Conservation (phyloP, 2,329 filamentous ascomycete species). For the Penicillium sp. region DNA sequence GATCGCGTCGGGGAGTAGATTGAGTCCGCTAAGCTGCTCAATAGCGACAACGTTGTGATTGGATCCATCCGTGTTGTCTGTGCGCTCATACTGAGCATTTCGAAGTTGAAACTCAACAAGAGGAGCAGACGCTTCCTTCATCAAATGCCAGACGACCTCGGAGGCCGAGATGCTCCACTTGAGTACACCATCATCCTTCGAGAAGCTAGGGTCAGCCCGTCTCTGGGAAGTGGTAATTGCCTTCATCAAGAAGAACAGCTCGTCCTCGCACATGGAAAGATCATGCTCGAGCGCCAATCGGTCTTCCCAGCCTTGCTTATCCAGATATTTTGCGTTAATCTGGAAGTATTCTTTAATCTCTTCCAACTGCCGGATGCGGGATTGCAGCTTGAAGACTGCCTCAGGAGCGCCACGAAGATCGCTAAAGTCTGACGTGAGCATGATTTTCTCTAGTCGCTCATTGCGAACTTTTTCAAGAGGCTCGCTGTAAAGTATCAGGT, state of each 20-base stretch:
- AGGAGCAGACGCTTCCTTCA: conserved; percentile 78
- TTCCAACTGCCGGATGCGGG: conserved; percentile 85
- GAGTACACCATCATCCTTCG: conserved; percentile 70
- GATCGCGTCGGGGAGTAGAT: conserved; percentile 79
- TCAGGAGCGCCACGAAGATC: conserved; percentile 88
- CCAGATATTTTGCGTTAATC: conserved; percentile 78
- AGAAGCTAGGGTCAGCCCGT: conserved; percentile 61
- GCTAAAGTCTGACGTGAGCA: conserved; percentile 97
- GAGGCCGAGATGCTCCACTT: conserved; percentile 91
- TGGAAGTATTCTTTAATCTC: conserved; percentile 97
- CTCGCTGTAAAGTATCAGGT: conserved; percentile 92
- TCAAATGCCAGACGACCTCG: conserved; percentile 95
- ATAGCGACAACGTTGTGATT: conserved; percentile 90
- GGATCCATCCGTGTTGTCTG: conserved; percentile 93
- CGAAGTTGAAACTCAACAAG: conserved; percentile 89
- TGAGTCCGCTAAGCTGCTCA: conserved; percentile 79
- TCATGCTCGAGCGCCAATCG: conserved; percentile 83
- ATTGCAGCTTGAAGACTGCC: conserved; percentile 85
- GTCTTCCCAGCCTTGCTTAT: conserved; percentile 87
- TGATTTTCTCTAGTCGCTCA: conserved; percentile 95
- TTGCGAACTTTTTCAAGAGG: conserved; percentile 94
- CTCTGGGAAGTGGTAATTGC: conserved; percentile 95
- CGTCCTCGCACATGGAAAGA: conserved; percentile 82
- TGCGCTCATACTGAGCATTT: conserved; percentile 87
- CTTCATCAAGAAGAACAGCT: conserved; percentile 99